Evolutionary conservation across 164 flowering plant species (phyloP).

Genomic region (Taxillus chinensis): DNA sequence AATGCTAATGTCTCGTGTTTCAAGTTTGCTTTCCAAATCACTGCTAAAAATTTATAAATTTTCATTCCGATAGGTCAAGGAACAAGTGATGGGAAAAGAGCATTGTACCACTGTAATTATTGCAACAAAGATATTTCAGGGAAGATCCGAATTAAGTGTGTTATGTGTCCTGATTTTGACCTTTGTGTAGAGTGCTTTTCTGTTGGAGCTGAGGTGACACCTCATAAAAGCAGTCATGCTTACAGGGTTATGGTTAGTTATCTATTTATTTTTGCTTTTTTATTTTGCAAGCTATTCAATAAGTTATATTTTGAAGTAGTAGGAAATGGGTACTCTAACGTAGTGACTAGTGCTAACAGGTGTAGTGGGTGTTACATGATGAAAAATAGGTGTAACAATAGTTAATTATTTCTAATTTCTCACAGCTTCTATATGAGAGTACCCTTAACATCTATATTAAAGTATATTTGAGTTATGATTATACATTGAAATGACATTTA

Average conservation of each 20-base stretch:
- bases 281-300: too few relatives aligned
- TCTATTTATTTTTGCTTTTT: too few relatives aligned
- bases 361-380: too few relatives aligned
- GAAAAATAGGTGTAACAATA: too few relatives aligned
- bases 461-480: too few relatives aligned
- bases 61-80: slow-evolving; percentile 37
- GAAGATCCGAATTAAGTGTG: slow-evolving; percentile 66
- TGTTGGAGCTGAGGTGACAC: slow-evolving; percentile 38
- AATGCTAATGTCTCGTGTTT: background rate
- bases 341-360: too few relatives aligned
- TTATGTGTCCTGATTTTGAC: slow-evolving; percentile 71
- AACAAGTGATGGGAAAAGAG: slow-evolving; percentile 51
- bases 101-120: slow-evolving; percentile 72
- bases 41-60: background rate
- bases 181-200: slow-evolving; percentile 41
- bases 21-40: background rate
- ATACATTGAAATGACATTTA: too few relatives aligned
- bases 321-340: too few relatives aligned
- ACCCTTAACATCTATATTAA: too few relatives aligned
- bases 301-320: too few relatives aligned
- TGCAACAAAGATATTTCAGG: slow-evolving; percentile 80
- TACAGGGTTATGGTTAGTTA: slow-evolving; percentile 37
- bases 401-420: too few relatives aligned
- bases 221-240: slow-evolving; percentile 36
- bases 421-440: too few relatives aligned